These are phyloP conservation scores for Gloeopeniophorella convolvens DNA, from an alignment of 768 basidiomycete species.

Conservation along the genomic window DNA sequence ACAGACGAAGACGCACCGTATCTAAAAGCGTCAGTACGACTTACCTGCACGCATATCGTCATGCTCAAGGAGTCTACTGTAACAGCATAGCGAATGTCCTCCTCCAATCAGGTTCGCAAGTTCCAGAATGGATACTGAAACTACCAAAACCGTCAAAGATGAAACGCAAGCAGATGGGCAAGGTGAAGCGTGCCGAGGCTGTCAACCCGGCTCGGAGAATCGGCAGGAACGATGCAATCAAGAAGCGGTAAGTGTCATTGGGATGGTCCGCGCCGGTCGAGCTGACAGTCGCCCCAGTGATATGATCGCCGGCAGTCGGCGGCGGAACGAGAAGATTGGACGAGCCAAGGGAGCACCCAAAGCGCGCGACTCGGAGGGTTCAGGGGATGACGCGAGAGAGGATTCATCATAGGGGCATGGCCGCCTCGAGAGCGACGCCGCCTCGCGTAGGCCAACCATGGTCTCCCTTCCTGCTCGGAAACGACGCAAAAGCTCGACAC, in stretches of 20 bases:
- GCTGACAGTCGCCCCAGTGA: constrained; percentile 18
- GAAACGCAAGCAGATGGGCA: constrained; percentile 80
- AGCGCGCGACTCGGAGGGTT: background rate
- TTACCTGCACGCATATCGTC: constrained; percentile 5
- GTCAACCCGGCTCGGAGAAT: constrained; percentile 67
- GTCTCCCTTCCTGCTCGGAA: too few relatives aligned
- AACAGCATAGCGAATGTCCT: constrained; percentile 92
- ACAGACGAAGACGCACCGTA: constrained; percentile 89
- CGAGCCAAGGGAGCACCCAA: background rate
- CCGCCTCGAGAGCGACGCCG: background rate
- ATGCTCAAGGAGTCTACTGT: background rate
- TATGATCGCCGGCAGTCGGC: constrained; percentile 20
- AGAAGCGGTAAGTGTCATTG: constrained; percentile 47
- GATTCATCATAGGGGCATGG: background rate
- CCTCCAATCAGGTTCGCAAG: constrained; percentile 81
- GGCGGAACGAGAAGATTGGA: constrained; percentile 72
- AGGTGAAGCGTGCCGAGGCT: constrained; percentile 68
- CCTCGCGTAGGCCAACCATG: too few relatives aligned
- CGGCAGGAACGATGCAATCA: constrained; percentile 64
- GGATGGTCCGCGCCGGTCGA: background rate
- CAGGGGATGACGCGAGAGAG: background rate
- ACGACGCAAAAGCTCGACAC: too few relatives aligned
- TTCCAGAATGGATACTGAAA: constrained; percentile 93
- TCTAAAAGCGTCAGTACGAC: constrained; percentile 67
- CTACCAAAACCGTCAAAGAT: constrained; percentile 91